These are phyloP conservation scores for Omphalotus guepiniiformis DNA, from an alignment of 768 basidiomycete genomes.

Conservation along the genomic window DNA sequence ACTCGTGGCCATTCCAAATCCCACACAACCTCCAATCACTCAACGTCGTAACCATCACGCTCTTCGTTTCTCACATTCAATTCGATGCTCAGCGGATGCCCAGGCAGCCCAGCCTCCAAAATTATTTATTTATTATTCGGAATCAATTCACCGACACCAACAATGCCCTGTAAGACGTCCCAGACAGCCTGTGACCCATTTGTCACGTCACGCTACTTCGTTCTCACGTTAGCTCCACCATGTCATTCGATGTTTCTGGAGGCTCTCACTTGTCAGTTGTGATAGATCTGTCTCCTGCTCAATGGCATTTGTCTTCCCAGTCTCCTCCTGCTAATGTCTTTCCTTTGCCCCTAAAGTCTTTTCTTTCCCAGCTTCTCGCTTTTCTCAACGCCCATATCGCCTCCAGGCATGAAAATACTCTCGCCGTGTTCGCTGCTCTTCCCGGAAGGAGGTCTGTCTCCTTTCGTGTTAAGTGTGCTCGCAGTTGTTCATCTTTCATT, in stretches of 20 bases:
- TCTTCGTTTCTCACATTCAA: too few relatives aligned
- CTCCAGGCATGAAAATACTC: constrained; percentile 83
- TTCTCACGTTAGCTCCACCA: too few relatives aligned
- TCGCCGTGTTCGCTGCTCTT: constrained; percentile 89
- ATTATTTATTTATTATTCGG: too few relatives aligned
- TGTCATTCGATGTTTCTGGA: neutral
- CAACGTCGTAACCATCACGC: too few relatives aligned
- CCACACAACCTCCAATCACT: too few relatives aligned
- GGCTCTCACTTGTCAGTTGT: constrained; percentile 37
- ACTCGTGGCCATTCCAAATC: too few relatives aligned
- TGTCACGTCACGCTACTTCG: too few relatives aligned
- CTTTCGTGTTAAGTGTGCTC: constrained; percentile 2
- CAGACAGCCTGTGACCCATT: too few relatives aligned
- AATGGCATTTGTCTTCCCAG: constrained; percentile 73
- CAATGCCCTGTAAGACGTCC: too few relatives aligned
- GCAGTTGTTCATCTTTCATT: constrained; percentile 10
- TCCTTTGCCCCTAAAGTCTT: constrained; percentile 61
- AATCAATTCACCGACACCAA: too few relatives aligned
- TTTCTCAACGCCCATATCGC: constrained; percentile 95
- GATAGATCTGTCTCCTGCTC: constrained; percentile 78
- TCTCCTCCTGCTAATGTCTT: constrained; percentile 36
- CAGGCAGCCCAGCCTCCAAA: too few relatives aligned
- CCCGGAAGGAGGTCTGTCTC: constrained; percentile 71
- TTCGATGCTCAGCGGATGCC: too few relatives aligned
- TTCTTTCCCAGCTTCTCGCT: constrained; percentile 82